Base-by-base conservation (phyloP, 768 basidiomycete genomes). In the Boletus eberwhitei region DNA sequence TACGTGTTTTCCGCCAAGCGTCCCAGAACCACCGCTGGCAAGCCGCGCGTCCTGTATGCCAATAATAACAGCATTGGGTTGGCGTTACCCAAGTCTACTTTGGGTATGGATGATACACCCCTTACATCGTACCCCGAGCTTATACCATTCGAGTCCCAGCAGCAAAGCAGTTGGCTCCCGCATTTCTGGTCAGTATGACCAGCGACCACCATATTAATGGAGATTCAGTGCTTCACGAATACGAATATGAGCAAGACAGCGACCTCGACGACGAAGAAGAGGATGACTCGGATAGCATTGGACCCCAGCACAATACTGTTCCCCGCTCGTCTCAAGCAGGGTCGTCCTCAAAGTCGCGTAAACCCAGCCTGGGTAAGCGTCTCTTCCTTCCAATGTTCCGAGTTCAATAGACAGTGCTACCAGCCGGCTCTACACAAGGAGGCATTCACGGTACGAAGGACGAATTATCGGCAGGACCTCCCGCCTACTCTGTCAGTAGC, bases 171-270 rank as follows among this genome's bases (percentile, higher is more conserved):
- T 8, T 45, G 21, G 52, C 58, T 3, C 52, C 61, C 19, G 0
- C 48, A 6, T 66, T 68, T 45, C 22, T 68, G 38, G 54, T 61
- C 49, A 61, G 55, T 17, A 59, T 67, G 66, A 58, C 64, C 9
- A 12, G 54, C 40, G 66, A 67, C 24, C 35, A 49, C 6, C 64
- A 68, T 2, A 54, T 67, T 47, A 48, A 43, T 21, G 36, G 16
- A 11, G 47, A 69, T 21, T 52, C 66, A 8, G 22, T 68, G 0
- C 64, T 67, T 21, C 67, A 66, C 38, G 59, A 66, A 3, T 69
- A 69, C 8, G 60, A 59, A 13, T 70, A 69, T 12, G 60, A 71
- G 19, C 56, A 50, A 22, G 68, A 69, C 32, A 71, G 69, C 38
- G 67, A 69, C 42, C 64, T 69, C 19, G 69, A 71, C 5, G 67